A percentile compares a stretch with the other conserved stretches of the same genome.
Conservation (phyloP, 2,329 filamentous ascomycete species). For the Aspergillus jensenii region DNA sequence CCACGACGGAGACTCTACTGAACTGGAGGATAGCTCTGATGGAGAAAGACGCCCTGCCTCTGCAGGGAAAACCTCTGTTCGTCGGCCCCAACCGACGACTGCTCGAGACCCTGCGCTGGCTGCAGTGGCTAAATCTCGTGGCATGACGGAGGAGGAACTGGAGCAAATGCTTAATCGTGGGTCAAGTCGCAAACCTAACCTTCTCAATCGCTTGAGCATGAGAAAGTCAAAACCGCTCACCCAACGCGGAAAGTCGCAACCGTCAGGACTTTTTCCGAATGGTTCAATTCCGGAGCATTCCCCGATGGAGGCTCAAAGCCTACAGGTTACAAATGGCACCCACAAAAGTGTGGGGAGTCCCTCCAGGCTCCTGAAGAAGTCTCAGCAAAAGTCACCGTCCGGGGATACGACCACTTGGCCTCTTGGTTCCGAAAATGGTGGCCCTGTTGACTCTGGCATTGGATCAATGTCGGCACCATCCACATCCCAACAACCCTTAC, state of each 20-base stretch:
- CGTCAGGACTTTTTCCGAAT: conserved; percentile 40
- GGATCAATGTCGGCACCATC: not conserved
- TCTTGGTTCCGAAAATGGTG: conserved; percentile 16
- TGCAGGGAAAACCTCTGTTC: not conserved
- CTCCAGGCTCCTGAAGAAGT: conserved; percentile 30
- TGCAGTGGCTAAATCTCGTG: conserved; percentile 52
- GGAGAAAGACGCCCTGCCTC: conserved; percentile 39
- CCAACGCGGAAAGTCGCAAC: conserved; percentile 50
- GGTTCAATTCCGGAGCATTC: conserved; percentile 2
- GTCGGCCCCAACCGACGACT: conserved; percentile 15
- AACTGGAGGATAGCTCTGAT: conserved; percentile 62
- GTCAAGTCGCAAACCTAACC: conserved; percentile 27
- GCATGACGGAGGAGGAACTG: conserved; percentile 47
- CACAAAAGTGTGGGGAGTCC: conserved; percentile 15
- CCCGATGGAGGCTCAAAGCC: conserved; percentile 16
- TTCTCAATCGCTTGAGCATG: conserved; percentile 35
- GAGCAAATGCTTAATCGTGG: conserved; percentile 36
- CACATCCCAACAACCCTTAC: not conserved
- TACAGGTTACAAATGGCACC: conserved; percentile 8
- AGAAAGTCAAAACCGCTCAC: conserved; percentile 24
- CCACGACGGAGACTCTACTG: conserved; percentile 62
- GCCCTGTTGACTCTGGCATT: conserved; percentile 5
- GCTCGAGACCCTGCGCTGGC: conserved; percentile 31
- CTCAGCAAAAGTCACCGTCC: conserved; percentile 20
- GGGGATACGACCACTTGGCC: conserved; percentile 26